phyloP scores from a whole-genome alignment of 192 early-diverging fungal species.

The Coemansia sp. region DNA sequence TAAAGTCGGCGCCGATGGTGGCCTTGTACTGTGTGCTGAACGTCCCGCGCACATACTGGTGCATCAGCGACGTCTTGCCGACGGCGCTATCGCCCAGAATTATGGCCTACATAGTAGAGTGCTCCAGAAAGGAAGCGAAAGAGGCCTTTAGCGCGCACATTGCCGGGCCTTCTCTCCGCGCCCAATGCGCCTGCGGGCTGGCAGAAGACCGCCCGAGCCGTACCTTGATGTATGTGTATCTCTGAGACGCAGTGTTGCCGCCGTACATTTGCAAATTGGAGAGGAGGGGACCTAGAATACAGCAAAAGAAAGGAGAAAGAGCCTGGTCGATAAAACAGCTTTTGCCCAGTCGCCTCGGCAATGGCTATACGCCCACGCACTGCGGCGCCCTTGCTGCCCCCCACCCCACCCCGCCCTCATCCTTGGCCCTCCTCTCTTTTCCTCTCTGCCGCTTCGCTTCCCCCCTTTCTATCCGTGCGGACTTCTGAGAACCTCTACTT shows the following conservation, averaged over 20 bases:
- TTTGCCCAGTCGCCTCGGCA: too few relatives aligned
- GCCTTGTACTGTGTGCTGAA: constrained; percentile 98
- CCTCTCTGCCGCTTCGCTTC: background rate
- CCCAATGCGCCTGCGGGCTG: background rate
- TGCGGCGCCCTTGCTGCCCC: too few relatives aligned
- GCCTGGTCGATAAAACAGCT: too few relatives aligned
- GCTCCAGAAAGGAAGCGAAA: background rate
- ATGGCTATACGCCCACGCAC: too few relatives aligned
- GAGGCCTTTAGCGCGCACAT: background rate
- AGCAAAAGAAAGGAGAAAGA: background rate
- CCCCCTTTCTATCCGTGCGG: background rate
- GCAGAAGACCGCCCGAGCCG: background rate
- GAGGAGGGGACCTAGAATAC: background rate
- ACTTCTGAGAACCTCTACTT: too few relatives aligned
- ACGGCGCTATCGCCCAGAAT: constrained; percentile 65
- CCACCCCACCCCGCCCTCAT: too few relatives aligned
- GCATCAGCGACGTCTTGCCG: constrained; percentile 98
- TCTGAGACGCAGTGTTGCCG: constrained; percentile 28
- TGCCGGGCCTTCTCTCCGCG: background rate
- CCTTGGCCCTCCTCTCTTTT: background rate
- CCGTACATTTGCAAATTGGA: constrained; percentile 29
- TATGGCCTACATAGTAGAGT: constrained; percentile 23
- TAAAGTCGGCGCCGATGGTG: constrained; percentile 98
- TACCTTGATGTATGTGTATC: constrained; percentile 42
- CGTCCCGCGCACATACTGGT: constrained; percentile 97